Conservation (phyloP, 257 asterid species). For the Craterostigma plantagineum region DNA sequence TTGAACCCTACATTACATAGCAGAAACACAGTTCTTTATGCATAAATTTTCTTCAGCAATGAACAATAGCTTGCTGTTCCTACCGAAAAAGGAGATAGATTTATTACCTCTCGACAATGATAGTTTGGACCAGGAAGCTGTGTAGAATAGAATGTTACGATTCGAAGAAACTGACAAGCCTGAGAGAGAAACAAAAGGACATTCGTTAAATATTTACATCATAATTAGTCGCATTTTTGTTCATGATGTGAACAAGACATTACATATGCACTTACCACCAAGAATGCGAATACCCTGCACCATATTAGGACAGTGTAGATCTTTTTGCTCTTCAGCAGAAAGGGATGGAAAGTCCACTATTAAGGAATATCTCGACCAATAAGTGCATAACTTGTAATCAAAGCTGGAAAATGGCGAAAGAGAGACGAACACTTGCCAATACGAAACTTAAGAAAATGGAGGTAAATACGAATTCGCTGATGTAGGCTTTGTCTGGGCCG, state of each 20-base stretch:
- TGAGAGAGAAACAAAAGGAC: too few relatives aligned
- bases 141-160: slow-evolving; percentile 78
- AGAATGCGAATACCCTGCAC: slow-evolving; percentile 91
- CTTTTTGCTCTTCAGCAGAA: slow-evolving; percentile 69
- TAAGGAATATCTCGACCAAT: slow-evolving; percentile 7
- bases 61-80: background rate
- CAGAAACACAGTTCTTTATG: slow-evolving; percentile 4
- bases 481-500: slow-evolving; percentile 60
- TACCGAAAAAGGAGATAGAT: background rate
- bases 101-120: slow-evolving; percentile 89
- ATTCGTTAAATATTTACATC: background rate
- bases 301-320: slow-evolving; percentile 82
- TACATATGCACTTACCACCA: too few relatives aligned
- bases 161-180: slow-evolving; percentile 89
- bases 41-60: slow-evolving; percentile 11
- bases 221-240: background rate
- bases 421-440: slow-evolving; percentile 64
- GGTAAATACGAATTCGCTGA: slow-evolving; percentile 73
- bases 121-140: slow-evolving; percentile 97
- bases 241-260: background rate
- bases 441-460: slow-evolving; percentile 60
- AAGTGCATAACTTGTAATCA: background rate
- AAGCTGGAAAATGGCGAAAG: background rate
- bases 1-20: slow-evolving; percentile 70
- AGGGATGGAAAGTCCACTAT: slow-evolving; percentile 99